These are phyloP conservation scores for Paragyromitra xinjiangensis DNA, from an alignment of 495 filamentous ascomycete genomes.

Conservation along the genomic window DNA sequence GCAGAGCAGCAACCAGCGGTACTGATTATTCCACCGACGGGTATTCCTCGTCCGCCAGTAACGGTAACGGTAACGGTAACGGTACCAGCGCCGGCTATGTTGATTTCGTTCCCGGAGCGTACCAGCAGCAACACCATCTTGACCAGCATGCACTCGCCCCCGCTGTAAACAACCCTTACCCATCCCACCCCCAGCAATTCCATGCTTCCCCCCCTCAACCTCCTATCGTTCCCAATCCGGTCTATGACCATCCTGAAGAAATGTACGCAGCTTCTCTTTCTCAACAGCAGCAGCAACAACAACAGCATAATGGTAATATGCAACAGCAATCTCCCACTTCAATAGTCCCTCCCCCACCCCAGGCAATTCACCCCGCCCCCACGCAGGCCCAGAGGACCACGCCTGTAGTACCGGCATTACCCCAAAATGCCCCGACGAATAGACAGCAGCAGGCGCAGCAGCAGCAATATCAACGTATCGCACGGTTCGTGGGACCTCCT, in stretches of 20 bases:
- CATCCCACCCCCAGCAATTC: constrained; percentile 38
- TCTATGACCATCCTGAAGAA: constrained; percentile 38
- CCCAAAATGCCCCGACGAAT: constrained; percentile 26
- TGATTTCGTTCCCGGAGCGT: constrained; percentile 28
- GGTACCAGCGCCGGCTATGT: constrained; percentile 22
- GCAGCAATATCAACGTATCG: constrained; percentile 56
- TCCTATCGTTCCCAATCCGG: constrained; percentile 23
- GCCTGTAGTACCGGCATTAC: constrained; percentile 29
- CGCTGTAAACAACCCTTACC: constrained; percentile 21
- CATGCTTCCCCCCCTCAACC: constrained; percentile 22
- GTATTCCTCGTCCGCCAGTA: constrained; percentile 47
- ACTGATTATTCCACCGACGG: constrained; percentile 44
- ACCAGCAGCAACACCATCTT: constrained; percentile 37
- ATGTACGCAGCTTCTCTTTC: constrained; percentile 34
- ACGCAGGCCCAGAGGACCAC: constrained; percentile 26
- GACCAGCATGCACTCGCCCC: constrained; percentile 19
- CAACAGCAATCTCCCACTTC: constrained; percentile 43
- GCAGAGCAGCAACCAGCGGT: constrained; percentile 19
- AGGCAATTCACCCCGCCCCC: constrained; percentile 39
- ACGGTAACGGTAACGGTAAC: constrained; percentile 26
- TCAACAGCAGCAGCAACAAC: constrained; percentile 36
- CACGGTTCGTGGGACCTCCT: constrained; percentile 51
- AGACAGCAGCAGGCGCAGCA: constrained; percentile 38
- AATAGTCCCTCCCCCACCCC: constrained; percentile 35
- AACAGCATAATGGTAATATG: constrained; percentile 12